phyloP scores from a whole-genome alignment of 106 monocot species.

The Cymbidium sinense region DNA sequence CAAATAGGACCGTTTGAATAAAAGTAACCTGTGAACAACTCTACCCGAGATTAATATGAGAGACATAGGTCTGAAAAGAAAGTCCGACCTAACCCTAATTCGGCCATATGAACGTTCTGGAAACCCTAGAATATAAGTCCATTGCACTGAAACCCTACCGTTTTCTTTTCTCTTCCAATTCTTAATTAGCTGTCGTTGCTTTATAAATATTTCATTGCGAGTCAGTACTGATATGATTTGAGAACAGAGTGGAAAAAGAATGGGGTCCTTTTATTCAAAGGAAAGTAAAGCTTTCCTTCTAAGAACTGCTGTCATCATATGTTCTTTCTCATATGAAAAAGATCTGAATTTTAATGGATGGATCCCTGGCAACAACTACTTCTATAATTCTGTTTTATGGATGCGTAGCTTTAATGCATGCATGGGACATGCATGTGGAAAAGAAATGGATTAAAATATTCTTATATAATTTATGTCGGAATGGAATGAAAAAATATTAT shows the following conservation, averaged over 20 bases:
- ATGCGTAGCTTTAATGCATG: no score
- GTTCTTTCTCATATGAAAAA: no score
- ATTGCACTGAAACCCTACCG: neutral
- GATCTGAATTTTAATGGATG: neutral
- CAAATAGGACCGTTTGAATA: no score
- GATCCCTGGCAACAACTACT: neutral
- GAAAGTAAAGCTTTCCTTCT: neutral
- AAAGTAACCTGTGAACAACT: neutral
- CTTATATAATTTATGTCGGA: no score
- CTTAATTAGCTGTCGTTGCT: neutral
- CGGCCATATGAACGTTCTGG: neutral
- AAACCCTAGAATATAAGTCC: neutral
- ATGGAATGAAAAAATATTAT: no score
- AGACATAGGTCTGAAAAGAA: neutral
- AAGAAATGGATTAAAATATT: no score
- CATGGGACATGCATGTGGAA: no score
- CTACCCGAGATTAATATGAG: no score
- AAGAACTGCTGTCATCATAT: no score
- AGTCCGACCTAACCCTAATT: neutral
- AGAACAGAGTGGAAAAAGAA: neutral
- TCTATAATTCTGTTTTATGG: no score
- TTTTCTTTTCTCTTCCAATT: neutral
- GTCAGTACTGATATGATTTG: neutral
- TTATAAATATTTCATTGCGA: neutral
- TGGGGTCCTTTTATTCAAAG: neutral